Evolutionary conservation across 345 rosid species (phyloP).

Genomic region (Gossypium rotundifolium): DNA sequence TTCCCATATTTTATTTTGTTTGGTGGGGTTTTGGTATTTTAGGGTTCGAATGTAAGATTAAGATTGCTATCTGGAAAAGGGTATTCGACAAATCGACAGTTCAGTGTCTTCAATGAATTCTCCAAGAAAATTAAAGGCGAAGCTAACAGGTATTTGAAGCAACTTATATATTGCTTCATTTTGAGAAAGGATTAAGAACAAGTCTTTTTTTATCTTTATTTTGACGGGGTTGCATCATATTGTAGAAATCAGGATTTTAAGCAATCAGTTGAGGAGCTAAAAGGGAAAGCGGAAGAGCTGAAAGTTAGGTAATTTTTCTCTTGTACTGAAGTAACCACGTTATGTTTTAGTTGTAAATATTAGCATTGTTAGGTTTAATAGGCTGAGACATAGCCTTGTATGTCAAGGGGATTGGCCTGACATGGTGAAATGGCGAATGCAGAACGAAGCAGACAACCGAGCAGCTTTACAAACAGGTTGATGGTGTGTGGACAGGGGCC

Average conservation of each 20-base stretch:
- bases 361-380: constrained; percentile 33
- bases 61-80: constrained; percentile 34
- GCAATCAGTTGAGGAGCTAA: constrained; percentile 67
- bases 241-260: constrained; percentile 73
- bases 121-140: constrained; percentile 73
- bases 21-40: constrained; percentile 12
- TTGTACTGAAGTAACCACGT: not conserved
- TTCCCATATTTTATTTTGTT: not conserved
- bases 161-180: not conserved
- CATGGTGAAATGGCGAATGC: constrained; percentile 66
- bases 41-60: constrained; percentile 40
- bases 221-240: not conserved
- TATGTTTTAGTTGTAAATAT: not conserved
- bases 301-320: constrained; percentile 57
- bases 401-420: constrained; percentile 66
- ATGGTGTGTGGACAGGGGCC: constrained; percentile 84
- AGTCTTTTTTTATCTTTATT: not conserved
- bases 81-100: constrained; percentile 36
- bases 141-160: constrained; percentile 43
- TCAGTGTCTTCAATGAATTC: constrained; percentile 75
- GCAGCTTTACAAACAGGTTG: constrained; percentile 83
- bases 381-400: constrained; percentile 54
- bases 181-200: not conserved
- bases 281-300: constrained; percentile 66
- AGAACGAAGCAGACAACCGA: constrained; percentile 90